Evolutionary conservation across 2,329 filamentous ascomycete genomes (phyloP).

Genomic region (Herpotrichia juniperi): DNA sequence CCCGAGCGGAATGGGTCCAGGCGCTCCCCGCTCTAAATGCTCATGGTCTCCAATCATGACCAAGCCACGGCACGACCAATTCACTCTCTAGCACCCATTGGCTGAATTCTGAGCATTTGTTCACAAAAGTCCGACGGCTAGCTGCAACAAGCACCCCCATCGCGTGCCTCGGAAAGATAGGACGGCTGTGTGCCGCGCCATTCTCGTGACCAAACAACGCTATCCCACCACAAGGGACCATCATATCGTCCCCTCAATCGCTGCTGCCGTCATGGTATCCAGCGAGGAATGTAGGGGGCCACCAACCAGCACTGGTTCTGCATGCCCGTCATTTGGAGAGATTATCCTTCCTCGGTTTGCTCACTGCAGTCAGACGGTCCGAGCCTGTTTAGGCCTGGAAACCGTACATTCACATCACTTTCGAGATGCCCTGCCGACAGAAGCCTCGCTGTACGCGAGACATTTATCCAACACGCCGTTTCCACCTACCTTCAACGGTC

Average conservation of each 20-base stretch:
- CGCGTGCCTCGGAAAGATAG: neutral
- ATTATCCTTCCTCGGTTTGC: neutral
- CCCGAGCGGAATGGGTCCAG: conserved; percentile 20
- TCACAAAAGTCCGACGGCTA: conserved; percentile 12
- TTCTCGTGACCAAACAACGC: too few species aligned
- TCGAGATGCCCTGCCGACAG: neutral
- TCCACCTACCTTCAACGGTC: neutral
- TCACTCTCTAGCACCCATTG: conserved; percentile 17
- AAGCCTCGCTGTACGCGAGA: too few species aligned
- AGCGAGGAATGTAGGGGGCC: conserved; percentile 9
- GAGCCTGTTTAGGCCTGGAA: neutral
- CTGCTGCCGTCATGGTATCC: conserved; percentile 8
- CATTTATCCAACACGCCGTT: neutral
- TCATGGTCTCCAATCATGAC: conserved; percentile 19
- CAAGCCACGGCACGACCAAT: conserved; percentile 10
- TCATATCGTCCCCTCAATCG: neutral
- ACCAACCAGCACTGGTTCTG: conserved; percentile 6
- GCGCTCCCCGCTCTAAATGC: conserved; percentile 28
- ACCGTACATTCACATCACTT: neutral
- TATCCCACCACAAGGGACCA: neutral
- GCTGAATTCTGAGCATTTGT: conserved; percentile 11
- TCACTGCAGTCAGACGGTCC: neutral
- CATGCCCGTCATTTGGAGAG: neutral
- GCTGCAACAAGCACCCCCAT: conserved; percentile 11
- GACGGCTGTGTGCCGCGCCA: too few species aligned